Percentiles rank a stretch among this genome's conserved stretches.
Evolutionary conservation across 352 stramenopile genomes (phyloP).

Genomic region (Globisporangium spinosum): DNA sequence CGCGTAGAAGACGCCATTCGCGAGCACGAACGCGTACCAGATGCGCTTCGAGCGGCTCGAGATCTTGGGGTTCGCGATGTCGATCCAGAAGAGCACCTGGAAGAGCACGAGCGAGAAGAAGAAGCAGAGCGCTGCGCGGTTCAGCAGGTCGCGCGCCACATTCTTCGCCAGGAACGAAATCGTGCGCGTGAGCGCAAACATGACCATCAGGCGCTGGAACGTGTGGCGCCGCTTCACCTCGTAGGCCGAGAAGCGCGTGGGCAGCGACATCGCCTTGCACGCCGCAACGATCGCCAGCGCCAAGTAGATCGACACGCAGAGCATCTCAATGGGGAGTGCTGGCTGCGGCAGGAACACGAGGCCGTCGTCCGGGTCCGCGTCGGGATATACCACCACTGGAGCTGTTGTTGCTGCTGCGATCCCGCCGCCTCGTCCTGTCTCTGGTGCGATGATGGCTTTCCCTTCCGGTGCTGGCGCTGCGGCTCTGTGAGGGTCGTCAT

Average conservation of each 20-base stretch:
- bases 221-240: slow-evolving; percentile 46
- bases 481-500: background rate
- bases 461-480: background rate
- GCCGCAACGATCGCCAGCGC: slow-evolving; percentile 47
- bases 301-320: slow-evolving; percentile 65
- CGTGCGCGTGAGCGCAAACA: slow-evolving; percentile 56
- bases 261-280: slow-evolving; percentile 40
- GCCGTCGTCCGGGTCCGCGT: background rate
- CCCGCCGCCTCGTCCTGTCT: slow-evolving; percentile 26
- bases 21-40: slow-evolving; percentile 65
- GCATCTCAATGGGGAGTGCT: slow-evolving; percentile 37
- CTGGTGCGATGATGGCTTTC: background rate
- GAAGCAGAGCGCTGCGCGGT: slow-evolving; percentile 67
- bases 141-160: slow-evolving; percentile 49
- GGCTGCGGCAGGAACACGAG: slow-evolving; percentile 62
- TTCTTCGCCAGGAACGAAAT: slow-evolving; percentile 46
- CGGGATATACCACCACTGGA: background rate
- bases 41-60: slow-evolving; percentile 69
- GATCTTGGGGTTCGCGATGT: slow-evolving; percentile 82
- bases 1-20: slow-evolving; percentile 75
- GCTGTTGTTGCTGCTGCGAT: background rate
- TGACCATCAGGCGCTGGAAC: slow-evolving; percentile 69
- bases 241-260: slow-evolving; percentile 27
- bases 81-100: slow-evolving; percentile 84
- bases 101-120: slow-evolving; percentile 88